Percentiles rank a stretch among this genome's conserved stretches.
Conservation (phyloP, 768 basidiomycete genomes). For the Mycena chlorophos region DNA sequence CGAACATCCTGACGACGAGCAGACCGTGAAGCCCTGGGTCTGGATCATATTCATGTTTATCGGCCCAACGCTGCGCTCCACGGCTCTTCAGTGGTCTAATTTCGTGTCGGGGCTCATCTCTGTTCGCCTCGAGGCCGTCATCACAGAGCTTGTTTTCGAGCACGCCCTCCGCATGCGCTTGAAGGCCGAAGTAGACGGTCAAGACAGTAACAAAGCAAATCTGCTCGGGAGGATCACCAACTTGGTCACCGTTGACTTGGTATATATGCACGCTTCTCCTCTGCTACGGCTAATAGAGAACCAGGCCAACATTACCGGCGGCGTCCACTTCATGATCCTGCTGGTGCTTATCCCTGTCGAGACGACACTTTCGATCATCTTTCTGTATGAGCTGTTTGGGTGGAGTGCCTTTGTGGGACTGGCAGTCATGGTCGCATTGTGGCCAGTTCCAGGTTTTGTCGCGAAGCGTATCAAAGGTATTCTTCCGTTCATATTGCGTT, state of each 20-base stretch:
- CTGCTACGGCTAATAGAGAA: not conserved
- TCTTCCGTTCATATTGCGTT: not conserved
- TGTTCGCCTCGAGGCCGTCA: conserved; percentile 48
- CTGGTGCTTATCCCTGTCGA: conserved; percentile 43
- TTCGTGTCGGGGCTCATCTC: conserved; percentile 46
- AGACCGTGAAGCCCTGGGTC: conserved; percentile 61
- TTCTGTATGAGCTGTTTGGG: conserved; percentile 47
- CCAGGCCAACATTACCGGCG: conserved; percentile 32
- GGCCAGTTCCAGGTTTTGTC: conserved; percentile 46
- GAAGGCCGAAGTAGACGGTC: conserved; percentile 30
- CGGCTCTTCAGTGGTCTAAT: conserved; percentile 57
- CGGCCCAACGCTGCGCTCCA: conserved; percentile 43
- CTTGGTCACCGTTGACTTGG: conserved; percentile 63
- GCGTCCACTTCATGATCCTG: conserved; percentile 35
- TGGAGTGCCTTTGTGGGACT: conserved; percentile 52
- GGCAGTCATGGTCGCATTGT: conserved; percentile 37
- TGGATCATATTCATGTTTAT: conserved; percentile 59
- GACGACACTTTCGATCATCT: conserved; percentile 37
- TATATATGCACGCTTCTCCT: conserved; percentile 24
- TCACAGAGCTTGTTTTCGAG: conserved; percentile 44
- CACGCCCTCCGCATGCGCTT: conserved; percentile 61
- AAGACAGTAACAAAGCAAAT: conserved; percentile 34
- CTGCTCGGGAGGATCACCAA: conserved; percentile 77
- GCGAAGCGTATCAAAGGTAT: conserved; percentile 22
- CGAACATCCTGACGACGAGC: conserved; percentile 51